Evolutionary conservation across 768 basidiomycete species (phyloP).

Genomic region (Tricholoma saponaceum): DNA sequence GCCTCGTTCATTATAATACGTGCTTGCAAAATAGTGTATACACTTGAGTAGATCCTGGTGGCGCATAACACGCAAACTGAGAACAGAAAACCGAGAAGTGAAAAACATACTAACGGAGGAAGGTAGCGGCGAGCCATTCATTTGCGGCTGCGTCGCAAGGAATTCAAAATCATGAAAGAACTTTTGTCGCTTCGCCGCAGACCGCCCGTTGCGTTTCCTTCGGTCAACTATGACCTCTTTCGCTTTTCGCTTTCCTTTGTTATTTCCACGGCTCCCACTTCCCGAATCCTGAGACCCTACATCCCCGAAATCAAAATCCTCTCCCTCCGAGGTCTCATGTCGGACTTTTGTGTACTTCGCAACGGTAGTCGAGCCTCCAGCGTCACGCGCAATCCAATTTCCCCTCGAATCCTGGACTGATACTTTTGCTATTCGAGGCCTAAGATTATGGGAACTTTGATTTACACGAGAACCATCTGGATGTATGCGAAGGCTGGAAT

Average conservation of each 20-base stretch:
- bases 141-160: conserved; percentile 27
- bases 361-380: conserved; percentile 47
- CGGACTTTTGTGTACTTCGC: conserved; percentile 26
- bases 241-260: conserved; percentile 7
- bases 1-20: conserved; percentile 59
- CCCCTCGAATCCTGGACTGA: conserved; percentile 44
- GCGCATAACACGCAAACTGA: conserved; percentile 5
- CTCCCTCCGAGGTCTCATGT: conserved; percentile 10
- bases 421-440: conserved; percentile 28
- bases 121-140: conserved; percentile 29
- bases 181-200: conserved; percentile 35
- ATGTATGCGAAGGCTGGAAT: conserved; percentile 59
- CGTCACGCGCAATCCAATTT: conserved; percentile 67
- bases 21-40: conserved; percentile 42
- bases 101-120: conserved; percentile 42
- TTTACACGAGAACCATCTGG: conserved; percentile 60
- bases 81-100: conserved; percentile 6
- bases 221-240: neutral
- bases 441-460: conserved; percentile 33
- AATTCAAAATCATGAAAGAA: conserved; percentile 53
- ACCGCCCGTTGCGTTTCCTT: conserved; percentile 19
- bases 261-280: neutral
- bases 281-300: neutral
- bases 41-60: conserved; percentile 45
- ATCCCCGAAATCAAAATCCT: conserved; percentile 9